Evolutionary conservation across 2,329 filamentous ascomycete genomes (phyloP).

Genomic region (Cercospora janseana): DNA sequence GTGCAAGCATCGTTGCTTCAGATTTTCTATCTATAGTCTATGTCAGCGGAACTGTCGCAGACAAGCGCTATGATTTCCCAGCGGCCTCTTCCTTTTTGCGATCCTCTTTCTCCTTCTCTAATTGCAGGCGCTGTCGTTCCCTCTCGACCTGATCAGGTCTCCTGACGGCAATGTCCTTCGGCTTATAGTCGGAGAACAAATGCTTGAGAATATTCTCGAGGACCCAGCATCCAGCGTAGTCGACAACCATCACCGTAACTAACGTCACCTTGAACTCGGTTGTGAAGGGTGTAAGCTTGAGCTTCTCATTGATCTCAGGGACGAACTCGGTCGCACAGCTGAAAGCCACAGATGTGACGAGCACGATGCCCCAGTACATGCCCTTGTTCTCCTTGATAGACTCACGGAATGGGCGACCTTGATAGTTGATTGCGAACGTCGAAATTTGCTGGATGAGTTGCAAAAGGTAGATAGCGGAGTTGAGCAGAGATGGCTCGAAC

Average conservation of each 20-base stretch:
- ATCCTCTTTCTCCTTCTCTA: conserved; percentile 43
- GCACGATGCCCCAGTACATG: conserved; percentile 96
- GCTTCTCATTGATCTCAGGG: conserved; percentile 89
- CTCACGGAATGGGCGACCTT: conserved; percentile 95
- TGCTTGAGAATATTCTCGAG: conserved; percentile 84
- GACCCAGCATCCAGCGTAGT: conserved; percentile 81
- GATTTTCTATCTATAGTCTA: conserved; percentile 2
- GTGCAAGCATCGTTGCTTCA: neutral
- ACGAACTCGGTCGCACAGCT: conserved; percentile 92
- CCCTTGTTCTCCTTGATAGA: conserved; percentile 91
- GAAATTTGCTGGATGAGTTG: conserved; percentile 99
- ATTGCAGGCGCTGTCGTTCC: conserved; percentile 67
- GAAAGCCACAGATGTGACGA: conserved; percentile 87
- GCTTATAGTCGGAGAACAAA: conserved; percentile 84
- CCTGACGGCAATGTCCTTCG: conserved; percentile 87
- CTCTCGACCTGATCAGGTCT: conserved; percentile 80
- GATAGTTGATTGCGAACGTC: conserved; percentile 99
- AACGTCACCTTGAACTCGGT: conserved; percentile 85
- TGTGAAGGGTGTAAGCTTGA: conserved; percentile 87
- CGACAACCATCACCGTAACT: conserved; percentile 78
- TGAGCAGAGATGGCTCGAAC: conserved; percentile 88
- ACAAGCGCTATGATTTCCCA: conserved; percentile 31
- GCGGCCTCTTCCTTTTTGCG: conserved; percentile 39
- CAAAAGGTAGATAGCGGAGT: conserved; percentile 93
- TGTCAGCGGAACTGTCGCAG: neutral